A percentile compares a stretch with the other conserved stretches of the same genome.
Conservation (phyloP, 1,284 basidiomycete genomes). For the Ustilago lituana region DNA sequence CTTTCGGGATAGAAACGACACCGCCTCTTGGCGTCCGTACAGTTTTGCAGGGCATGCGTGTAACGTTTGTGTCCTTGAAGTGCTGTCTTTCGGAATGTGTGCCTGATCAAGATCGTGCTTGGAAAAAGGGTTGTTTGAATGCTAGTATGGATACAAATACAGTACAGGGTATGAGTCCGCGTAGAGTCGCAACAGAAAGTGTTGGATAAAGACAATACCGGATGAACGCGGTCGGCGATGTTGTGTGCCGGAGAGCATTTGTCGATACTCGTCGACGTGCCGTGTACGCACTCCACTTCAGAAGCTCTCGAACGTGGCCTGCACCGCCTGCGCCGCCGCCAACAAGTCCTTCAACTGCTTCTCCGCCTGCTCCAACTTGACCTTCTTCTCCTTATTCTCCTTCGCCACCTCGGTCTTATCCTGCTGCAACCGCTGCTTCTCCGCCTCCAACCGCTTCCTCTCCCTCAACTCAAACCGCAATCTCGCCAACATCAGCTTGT, state of each 20-base stretch:
- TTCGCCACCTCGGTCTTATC: conserved; percentile 32
- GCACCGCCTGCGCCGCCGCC: conserved; percentile 18
- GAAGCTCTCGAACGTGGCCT: conserved; percentile 32
- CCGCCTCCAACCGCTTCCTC: conserved; percentile 30
- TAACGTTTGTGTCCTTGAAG: no score
- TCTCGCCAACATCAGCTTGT: conserved; percentile 37
- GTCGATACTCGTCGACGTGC: not conserved
- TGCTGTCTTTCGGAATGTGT: no score
- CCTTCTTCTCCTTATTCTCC: conserved; percentile 47
- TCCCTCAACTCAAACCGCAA: conserved; percentile 40
- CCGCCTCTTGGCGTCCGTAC: not conserved
- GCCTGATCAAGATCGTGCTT: no score
- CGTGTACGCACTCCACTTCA: not conserved
- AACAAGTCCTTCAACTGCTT: conserved; percentile 26
- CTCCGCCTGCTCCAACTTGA: conserved; percentile 33
- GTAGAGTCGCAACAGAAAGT: no score
- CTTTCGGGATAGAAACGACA: no score
- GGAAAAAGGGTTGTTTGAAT: no score
- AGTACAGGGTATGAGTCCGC: conserved; percentile 33
- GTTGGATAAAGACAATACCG: no score
- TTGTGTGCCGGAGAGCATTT: no score
- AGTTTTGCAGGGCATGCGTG: no score
- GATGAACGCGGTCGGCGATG: no score
- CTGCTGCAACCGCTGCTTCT: conserved; percentile 31
- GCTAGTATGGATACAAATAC: conserved; percentile 26